A percentile compares a stretch with the other conserved stretches of the same genome.
Evolutionary conservation across 2,329 filamentous ascomycete genomes (phyloP).

Genomic region (Cryphonectria parasitica): DNA sequence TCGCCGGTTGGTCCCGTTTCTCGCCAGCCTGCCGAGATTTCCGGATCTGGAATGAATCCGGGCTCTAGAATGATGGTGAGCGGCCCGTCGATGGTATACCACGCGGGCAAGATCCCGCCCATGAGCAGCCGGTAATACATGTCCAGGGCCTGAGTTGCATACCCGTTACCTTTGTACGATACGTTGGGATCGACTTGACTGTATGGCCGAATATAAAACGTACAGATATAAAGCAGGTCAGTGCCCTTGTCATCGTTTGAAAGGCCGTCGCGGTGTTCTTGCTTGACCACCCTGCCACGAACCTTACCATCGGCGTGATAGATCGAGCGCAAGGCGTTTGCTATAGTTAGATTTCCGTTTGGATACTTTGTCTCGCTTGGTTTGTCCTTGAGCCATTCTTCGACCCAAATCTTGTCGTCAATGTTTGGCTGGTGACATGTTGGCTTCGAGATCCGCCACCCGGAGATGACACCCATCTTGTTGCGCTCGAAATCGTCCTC

Average conservation of each 20-base stretch:
- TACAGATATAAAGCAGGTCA: neutral
- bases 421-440: neutral
- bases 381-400: neutral
- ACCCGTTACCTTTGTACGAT: slow-evolving; percentile 1
- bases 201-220: neutral
- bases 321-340: neutral
- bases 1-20: neutral
- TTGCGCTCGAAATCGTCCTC: neutral
- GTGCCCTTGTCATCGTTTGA: neutral
- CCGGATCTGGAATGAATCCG: neutral
- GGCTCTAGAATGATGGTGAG: slow-evolving; percentile 7
- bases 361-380: neutral
- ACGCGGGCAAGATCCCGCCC: slow-evolving; percentile 3
- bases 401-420: neutral
- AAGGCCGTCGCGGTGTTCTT: neutral
- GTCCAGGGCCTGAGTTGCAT: neutral
- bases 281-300: neutral
- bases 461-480: neutral
- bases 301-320: neutral
- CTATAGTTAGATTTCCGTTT: neutral
- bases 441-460: neutral
- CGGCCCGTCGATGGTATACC: neutral
- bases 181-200: neutral
- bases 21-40: neutral
- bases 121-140: slow-evolving; percentile 8